phyloP scores from a whole-genome alignment of 2,329 filamentous ascomycete genomes.

The Metarhizium sp. region DNA sequence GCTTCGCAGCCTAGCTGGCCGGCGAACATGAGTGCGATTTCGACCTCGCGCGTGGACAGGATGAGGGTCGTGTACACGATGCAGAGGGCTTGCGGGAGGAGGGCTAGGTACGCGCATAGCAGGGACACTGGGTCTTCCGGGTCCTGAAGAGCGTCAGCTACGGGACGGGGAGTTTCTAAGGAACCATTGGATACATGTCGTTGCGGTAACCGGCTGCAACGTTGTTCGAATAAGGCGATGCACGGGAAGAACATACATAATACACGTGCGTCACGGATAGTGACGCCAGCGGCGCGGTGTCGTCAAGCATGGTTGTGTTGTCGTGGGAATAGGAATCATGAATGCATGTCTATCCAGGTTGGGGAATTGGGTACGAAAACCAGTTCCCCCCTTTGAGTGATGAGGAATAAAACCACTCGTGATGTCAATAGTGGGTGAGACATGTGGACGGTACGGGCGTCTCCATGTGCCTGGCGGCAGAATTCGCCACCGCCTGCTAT shows the following conservation, averaged over 20 bases:
- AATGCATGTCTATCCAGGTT: not conserved
- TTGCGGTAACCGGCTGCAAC: too few species aligned
- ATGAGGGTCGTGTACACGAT: conserved; percentile 84
- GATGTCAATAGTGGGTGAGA: not conserved
- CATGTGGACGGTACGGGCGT: too few species aligned
- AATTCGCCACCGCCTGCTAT: conserved; percentile 5
- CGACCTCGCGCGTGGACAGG: conserved; percentile 83
- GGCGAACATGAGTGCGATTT: conserved; percentile 80
- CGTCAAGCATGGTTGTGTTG: conserved; percentile 16
- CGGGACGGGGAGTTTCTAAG: not conserved
- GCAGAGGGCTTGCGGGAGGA: conserved; percentile 84
- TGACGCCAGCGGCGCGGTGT: conserved; percentile 62
- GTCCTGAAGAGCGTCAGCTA: conserved; percentile 47
- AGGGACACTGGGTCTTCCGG: conserved; percentile 77
- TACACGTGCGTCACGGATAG: conserved; percentile 92
- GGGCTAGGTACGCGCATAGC: conserved; percentile 84
- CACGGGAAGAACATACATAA: conserved; percentile 59
- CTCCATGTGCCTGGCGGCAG: not conserved
- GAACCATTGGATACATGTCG: too few species aligned
- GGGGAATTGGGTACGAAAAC: too few species aligned
- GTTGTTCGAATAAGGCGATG: not conserved
- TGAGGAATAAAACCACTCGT: not conserved
- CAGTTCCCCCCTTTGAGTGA: too few species aligned
- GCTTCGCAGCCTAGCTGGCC: conserved; percentile 90
- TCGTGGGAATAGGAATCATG: not conserved